Percentiles rank a stretch among this genome's conserved stretches.
Evolutionary conservation across 2,329 filamentous ascomycete species (phyloP).

Genomic region (Cordyceps cicadae): DNA sequence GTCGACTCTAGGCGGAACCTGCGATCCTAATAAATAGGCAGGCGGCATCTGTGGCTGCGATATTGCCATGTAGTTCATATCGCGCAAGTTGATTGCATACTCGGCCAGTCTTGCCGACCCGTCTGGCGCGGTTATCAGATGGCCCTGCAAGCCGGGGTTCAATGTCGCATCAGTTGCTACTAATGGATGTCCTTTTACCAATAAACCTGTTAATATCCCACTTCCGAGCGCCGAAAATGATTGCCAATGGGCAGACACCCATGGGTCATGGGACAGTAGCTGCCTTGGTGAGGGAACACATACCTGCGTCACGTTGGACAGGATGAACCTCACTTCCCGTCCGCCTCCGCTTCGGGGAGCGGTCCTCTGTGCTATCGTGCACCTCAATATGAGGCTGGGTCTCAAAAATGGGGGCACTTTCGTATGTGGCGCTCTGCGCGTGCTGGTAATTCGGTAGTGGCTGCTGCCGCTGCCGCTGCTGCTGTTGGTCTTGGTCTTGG

Average conservation of each 20-base stretch:
- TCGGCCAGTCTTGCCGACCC: slow-evolving; percentile 23
- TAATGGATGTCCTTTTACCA: slow-evolving; percentile 7
- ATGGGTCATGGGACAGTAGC: slow-evolving; percentile 7
- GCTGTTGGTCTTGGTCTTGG: slow-evolving; percentile 3
- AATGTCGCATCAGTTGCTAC: slow-evolving; percentile 2
- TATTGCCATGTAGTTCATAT: slow-evolving; percentile 23
- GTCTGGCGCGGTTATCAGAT: slow-evolving; percentile 14
- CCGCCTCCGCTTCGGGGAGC: slow-evolving; percentile 31
- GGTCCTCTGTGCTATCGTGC: slow-evolving; percentile 15
- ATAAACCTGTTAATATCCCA: slow-evolving; percentile 2
- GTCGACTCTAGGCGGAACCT: not conserved
- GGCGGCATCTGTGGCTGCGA: slow-evolving; percentile 12
- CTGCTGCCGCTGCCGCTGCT: slow-evolving; percentile 13
- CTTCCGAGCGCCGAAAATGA: not conserved
- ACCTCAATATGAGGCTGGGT: not conserved
- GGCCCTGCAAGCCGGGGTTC: not conserved
- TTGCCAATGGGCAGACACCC: not conserved
- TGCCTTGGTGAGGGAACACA: slow-evolving; percentile 18
- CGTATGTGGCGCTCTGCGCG: not conserved
- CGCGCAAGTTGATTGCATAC: slow-evolving; percentile 29
- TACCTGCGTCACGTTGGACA: slow-evolving; percentile 29
- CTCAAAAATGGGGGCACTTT: not conserved
- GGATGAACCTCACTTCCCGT: slow-evolving; percentile 26
- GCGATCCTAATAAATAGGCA: slow-evolving; percentile 21
- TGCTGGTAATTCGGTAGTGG: not conserved